Conservation (phyloP, 2,329 filamentous ascomycete genomes). For the Alternaria atra region DNA sequence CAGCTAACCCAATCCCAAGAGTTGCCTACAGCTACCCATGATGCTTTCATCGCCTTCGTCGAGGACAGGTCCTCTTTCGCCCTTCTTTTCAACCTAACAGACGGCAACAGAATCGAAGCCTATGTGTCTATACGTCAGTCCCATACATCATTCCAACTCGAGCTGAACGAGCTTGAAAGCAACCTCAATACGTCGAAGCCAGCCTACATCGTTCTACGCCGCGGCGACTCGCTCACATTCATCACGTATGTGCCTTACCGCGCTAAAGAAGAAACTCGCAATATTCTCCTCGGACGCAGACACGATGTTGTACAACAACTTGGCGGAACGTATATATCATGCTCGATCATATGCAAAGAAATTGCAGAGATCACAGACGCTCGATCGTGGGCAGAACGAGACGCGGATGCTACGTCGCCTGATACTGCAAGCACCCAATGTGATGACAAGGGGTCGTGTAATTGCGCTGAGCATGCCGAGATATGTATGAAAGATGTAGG, state of each 20-base stretch:
- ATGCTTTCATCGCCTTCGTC: neutral
- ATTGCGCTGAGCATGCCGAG: neutral
- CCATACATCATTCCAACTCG: conserved; percentile 17
- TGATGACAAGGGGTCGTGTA: neutral
- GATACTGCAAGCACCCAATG: neutral
- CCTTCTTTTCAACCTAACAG: neutral
- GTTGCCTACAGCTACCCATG: neutral
- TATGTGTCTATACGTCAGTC: neutral
- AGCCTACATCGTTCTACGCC: conserved; percentile 34
- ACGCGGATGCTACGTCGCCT: conserved; percentile 4
- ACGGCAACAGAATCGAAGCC: neutral
- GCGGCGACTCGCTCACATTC: conserved; percentile 17
- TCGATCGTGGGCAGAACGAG: conserved; percentile 38
- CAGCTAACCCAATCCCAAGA: neutral
- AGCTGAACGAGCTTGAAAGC: conserved; percentile 28
- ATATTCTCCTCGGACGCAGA: conserved; percentile 23
- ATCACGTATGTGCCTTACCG: conserved; percentile 36
- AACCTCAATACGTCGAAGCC: conserved; percentile 23
- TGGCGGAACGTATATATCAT: conserved; percentile 23
- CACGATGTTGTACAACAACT: conserved; percentile 21
- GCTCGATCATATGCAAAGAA: conserved; percentile 39
- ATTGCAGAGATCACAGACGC: conserved; percentile 36
- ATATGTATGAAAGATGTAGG: conserved; percentile 1
- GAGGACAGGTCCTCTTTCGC: neutral
- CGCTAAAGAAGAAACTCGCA: conserved; percentile 20